phyloP scores from a whole-genome alignment of 257 asterid genomes.

The Ilex asprella region DNA sequence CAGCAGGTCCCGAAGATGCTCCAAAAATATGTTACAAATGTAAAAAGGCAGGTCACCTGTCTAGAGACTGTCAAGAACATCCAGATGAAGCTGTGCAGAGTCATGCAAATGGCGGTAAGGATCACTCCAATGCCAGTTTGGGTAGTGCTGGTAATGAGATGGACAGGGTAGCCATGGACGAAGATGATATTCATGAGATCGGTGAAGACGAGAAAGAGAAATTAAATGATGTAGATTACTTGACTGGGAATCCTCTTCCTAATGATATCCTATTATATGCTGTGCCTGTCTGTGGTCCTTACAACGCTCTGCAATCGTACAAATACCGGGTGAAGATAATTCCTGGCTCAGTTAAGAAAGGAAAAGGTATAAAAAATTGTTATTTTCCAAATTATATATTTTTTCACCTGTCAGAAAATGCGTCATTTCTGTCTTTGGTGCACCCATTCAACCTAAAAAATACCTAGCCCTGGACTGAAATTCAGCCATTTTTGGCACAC shows the following conservation, averaged over 20 bases:
- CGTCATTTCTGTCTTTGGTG: not conserved
- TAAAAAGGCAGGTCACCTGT: constrained; percentile 73
- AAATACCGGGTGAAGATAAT: constrained; percentile 90
- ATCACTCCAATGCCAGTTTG: constrained; percentile 12
- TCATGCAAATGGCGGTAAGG: constrained; percentile 26
- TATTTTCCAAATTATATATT: not conserved
- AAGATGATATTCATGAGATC: constrained; percentile 90
- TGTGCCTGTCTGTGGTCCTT: constrained; percentile 91
- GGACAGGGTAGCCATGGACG: constrained; percentile 85
- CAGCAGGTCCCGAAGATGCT: constrained; percentile 49
- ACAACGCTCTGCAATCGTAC: constrained; percentile 77
- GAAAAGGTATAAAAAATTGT: constrained; percentile 57
- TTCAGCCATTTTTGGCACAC: not conserved
- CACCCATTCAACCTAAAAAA: not conserved
- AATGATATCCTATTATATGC: constrained; percentile 77
- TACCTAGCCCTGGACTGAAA: not conserved
- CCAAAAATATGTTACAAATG: constrained; percentile 82
- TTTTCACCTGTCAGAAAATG: not conserved
- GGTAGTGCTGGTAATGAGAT: constrained; percentile 22
- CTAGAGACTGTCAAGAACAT: constrained; percentile 82
- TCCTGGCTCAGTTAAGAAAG: constrained; percentile 89
- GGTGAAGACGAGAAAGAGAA: constrained; percentile 94
- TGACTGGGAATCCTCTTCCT: constrained; percentile 82
- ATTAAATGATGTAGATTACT: constrained; percentile 78
- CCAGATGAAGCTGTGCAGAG: constrained; percentile 34